Conservation (phyloP, 2,329 filamentous ascomycete species). For the Cladophialophora exuberans region DNA sequence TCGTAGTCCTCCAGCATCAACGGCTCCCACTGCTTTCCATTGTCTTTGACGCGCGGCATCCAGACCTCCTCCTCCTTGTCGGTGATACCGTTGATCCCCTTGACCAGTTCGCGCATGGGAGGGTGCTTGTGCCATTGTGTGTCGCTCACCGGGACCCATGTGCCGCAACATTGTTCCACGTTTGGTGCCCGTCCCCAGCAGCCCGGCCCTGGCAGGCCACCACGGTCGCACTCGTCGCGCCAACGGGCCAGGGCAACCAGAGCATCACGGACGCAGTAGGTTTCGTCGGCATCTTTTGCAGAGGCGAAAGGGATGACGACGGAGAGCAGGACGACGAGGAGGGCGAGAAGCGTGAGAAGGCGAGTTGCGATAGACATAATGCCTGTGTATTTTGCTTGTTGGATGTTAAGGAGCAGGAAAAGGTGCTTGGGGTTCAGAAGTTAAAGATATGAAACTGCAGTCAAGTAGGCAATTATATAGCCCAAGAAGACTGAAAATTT, state of each 20-base stretch:
- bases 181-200: constrained; percentile 1
- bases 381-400: too few species aligned
- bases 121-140: neutral
- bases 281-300: too few species aligned
- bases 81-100: neutral
- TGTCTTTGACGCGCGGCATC: neutral
- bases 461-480: too few species aligned
- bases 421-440: too few species aligned
- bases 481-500: too few species aligned
- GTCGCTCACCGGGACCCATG: constrained; percentile 2
- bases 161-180: constrained; percentile 6
- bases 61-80: neutral
- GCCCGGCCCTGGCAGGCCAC: neutral
- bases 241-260: constrained; percentile 1
- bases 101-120: neutral
- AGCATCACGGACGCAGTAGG: constrained; percentile 3
- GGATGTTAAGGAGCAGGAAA: too few species aligned
- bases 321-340: too few species aligned
- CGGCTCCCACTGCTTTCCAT: neutral
- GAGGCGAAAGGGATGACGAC: too few species aligned
- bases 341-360: too few species aligned
- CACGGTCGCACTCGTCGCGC: neutral
- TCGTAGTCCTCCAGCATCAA: neutral
- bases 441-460: too few species aligned
- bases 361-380: too few species aligned